Percentiles rank a stretch among this genome's conserved stretches.
Evolutionary conservation across 2,329 filamentous ascomycete species (phyloP).

Genomic region (Byssochlamys sp.): DNA sequence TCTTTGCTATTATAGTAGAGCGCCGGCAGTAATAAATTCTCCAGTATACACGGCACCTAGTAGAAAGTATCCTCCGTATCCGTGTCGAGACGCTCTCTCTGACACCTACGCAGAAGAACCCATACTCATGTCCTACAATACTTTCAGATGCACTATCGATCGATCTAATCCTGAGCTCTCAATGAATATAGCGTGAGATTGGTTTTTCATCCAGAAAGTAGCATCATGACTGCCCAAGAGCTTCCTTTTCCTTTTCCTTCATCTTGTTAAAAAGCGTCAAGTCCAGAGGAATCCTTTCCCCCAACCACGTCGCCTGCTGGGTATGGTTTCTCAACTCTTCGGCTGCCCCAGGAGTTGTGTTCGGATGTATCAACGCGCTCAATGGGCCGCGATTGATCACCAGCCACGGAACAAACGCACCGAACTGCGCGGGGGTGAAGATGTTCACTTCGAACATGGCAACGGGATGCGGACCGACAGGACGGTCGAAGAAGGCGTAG

Average conservation of each 20-base stretch:
- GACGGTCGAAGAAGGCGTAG: slow-evolving; percentile 66
- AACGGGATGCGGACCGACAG: slow-evolving; percentile 70
- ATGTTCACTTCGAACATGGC: slow-evolving; percentile 91
- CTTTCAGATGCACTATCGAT: too few species aligned
- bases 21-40: too few species aligned
- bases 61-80: too few species aligned
- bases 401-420: slow-evolving; percentile 79
- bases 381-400: slow-evolving; percentile 71
- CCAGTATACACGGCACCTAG: too few species aligned
- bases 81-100: too few species aligned
- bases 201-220: background rate
- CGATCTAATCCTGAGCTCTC: too few species aligned
- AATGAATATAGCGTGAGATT: background rate
- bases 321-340: slow-evolving; percentile 39
- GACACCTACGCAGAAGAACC: too few species aligned
- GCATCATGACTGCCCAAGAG: background rate
- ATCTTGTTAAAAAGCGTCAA: slow-evolving; percentile 26
- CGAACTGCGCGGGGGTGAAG: slow-evolving; percentile 77
- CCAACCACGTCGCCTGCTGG: slow-evolving; percentile 37
- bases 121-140: too few species aligned
- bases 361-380: slow-evolving; percentile 72
- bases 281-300: slow-evolving; percentile 38
- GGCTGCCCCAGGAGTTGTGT: slow-evolving; percentile 49
- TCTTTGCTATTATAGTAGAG: too few species aligned
- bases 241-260: slow-evolving; percentile 10